These are phyloP conservation scores for Phyllosticta paracitricarpa DNA, from an alignment of 2,329 filamentous ascomycete species.

Conservation along the genomic window DNA sequence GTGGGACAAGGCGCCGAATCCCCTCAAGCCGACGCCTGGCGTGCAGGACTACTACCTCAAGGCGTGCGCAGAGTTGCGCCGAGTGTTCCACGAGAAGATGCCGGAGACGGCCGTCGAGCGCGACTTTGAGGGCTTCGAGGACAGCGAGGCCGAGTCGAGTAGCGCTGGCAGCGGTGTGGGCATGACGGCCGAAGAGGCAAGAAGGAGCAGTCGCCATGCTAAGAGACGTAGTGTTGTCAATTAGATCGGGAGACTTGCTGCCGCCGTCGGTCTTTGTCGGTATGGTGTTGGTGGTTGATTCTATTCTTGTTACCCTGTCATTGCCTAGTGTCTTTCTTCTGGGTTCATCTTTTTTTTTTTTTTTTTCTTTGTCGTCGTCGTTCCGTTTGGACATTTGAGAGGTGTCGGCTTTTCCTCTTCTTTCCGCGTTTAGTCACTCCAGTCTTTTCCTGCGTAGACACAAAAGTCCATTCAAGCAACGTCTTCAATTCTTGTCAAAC, in stretches of 20 bases:
- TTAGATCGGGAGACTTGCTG: not conserved
- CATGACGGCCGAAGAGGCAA: not conserved
- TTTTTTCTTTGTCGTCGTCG: not conserved
- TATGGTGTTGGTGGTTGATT: not conserved
- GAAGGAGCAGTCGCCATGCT: not conserved
- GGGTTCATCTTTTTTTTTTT: not conserved
- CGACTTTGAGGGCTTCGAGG: not conserved
- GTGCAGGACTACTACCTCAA: constrained; percentile 45
- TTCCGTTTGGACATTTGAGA: not conserved
- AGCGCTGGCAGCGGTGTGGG: not conserved
- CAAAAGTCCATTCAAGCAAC: too few relatives aligned
- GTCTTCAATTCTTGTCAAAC: too few relatives aligned
- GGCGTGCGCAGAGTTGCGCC: constrained; percentile 40
- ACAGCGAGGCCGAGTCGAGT: not conserved
- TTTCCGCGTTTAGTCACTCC: too few relatives aligned
- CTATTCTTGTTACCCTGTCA: not conserved
- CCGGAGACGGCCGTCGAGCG: not conserved
- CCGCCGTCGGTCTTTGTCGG: not conserved
- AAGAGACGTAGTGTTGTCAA: not conserved
- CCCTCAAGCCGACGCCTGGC: constrained; percentile 41
- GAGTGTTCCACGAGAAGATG: constrained; percentile 4
- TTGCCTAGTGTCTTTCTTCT: not conserved
- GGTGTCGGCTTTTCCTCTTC: too few relatives aligned
- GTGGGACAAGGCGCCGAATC: constrained; percentile 59
- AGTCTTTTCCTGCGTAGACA: too few relatives aligned